Base-by-base conservation (phyloP, 164 flowering plant genomes). In the Echeveria elegans region DNA sequence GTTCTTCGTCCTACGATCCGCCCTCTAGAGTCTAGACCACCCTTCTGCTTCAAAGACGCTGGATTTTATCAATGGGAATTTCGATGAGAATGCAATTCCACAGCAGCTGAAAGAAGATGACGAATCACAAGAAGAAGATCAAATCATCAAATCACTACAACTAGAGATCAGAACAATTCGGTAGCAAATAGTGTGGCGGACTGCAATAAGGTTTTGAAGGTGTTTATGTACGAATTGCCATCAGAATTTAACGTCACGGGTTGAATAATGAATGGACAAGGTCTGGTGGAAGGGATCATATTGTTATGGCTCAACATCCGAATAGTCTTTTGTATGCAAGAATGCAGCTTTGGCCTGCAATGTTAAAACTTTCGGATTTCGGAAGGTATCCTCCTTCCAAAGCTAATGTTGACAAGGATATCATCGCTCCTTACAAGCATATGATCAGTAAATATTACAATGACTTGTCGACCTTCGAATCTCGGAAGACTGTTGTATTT, bases 191-290 rank as follows among this genome's bases (percentile, higher is more conserved):
- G 63, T 6, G 66, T 67, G 43, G 70, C 29, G 21, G 56, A 30
- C 5, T 68, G 38, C 5, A 38, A 32, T 68, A 11, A 69, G n/a
- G 62, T 66, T 21, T 80, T 92, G 43, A 90, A 85, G 72, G 96
- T 94, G 62, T 94, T 76, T 73, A 94, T 94, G 98, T 94, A 94
- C 80, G 96, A 94, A 70, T 80, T 94, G 65, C 85, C 92, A n/a
- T 74, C 95, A 4, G 87, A 85, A 72, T 70, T 68, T 93, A 80
- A 80, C 78, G 1, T 70, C 77, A 37, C 90, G 83, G 72, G n/a
- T n/a, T n/a, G n/a, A n/a, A n/a, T n/a, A 73, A 77, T 69, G 94
- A 86, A 70, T 93, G 98, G 98, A 86, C 80, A 77, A 80, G 77
- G 69, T 84, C 93, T 14, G 91, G 90, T n/a, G 98, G 98, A 16